Evolutionary conservation across 805 yeast species (phyloP).

Genomic region (Candida bentonensis): DNA sequence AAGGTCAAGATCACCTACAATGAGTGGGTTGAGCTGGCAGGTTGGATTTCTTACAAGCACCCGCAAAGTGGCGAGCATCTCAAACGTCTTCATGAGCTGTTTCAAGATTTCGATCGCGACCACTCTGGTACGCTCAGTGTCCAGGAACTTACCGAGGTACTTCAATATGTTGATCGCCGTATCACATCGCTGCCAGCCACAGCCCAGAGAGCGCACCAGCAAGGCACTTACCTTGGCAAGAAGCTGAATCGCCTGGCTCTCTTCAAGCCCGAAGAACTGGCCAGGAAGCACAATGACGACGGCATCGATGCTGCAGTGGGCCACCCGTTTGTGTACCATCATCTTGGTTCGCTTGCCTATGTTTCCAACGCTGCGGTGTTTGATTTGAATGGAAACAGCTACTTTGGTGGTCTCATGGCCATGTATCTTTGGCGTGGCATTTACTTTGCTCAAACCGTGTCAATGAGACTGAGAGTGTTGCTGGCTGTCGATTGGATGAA

Average conservation of each 20-base stretch:
- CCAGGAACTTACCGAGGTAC: slow-evolving; percentile 34
- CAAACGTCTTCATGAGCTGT: slow-evolving; percentile 32
- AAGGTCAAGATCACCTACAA: slow-evolving; percentile 31
- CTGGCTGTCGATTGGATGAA: slow-evolving; percentile 57
- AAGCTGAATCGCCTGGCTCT: slow-evolving; percentile 41
- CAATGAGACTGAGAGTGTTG: slow-evolving; percentile 47
- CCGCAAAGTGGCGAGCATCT: slow-evolving; percentile 49
- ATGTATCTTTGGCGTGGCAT: slow-evolving; percentile 64
- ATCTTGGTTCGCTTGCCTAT: slow-evolving; percentile 54
- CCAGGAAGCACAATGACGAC: slow-evolving; percentile 32
- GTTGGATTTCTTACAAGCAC: slow-evolving; percentile 34
- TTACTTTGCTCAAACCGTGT: slow-evolving; percentile 54
- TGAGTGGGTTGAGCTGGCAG: slow-evolving; percentile 36
- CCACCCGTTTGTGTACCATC: slow-evolving; percentile 48
- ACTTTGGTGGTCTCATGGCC: slow-evolving; percentile 54
- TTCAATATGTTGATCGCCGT: slow-evolving; percentile 44
- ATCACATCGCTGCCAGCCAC: slow-evolving; percentile 61
- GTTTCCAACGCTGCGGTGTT: slow-evolving; percentile 60
- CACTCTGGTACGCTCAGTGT: slow-evolving; percentile 37
- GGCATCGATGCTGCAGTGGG: slow-evolving; percentile 42
- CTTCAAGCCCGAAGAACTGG: slow-evolving; percentile 6
- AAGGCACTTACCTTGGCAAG: slow-evolving; percentile 50
- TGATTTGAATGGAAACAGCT: slow-evolving; percentile 47
- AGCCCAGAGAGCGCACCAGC: slow-evolving; percentile 62
- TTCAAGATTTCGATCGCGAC: slow-evolving; percentile 37